Percentiles rank a stretch among this genome's conserved stretches.
Conservation (phyloP, 352 stramenopile species). For the Phytophthora pini region DNA sequence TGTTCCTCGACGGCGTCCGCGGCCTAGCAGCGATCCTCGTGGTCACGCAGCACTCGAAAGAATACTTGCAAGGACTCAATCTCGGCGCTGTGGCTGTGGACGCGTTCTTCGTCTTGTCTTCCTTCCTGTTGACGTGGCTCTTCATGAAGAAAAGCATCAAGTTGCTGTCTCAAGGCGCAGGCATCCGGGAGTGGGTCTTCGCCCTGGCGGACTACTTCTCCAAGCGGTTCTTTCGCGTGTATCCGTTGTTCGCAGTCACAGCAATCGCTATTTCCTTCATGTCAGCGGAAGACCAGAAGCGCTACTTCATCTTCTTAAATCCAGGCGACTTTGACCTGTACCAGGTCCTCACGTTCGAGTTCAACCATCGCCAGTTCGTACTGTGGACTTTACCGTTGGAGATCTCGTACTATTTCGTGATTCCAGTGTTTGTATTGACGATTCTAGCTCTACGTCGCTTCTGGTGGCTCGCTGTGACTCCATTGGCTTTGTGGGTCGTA, state of each 20-base stretch:
- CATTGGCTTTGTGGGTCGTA: conserved; percentile 37
- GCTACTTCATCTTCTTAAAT: conserved; percentile 40
- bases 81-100: conserved; percentile 46
- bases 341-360: conserved; percentile 50
- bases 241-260: conserved; percentile 53
- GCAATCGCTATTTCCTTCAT: conserved; percentile 38
- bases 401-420: conserved; percentile 56
- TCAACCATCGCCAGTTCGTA: conserved; percentile 46
- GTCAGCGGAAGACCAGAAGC: conserved; percentile 30
- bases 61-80: conserved; percentile 32
- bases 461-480: conserved; percentile 36
- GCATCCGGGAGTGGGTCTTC: conserved; percentile 20
- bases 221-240: conserved; percentile 65
- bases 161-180: conserved; percentile 34
- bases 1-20: conserved; percentile 48
- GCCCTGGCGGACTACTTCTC: conserved; percentile 49
- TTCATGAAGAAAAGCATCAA: conserved; percentile 47
- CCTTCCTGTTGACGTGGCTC: conserved; percentile 52
- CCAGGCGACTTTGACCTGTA: conserved; percentile 41
- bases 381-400: conserved; percentile 65
- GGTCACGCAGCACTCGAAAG: conserved; percentile 36
- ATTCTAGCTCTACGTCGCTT: conserved; percentile 29
- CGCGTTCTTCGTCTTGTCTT: conserved; percentile 54
- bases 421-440: conserved; percentile 45
- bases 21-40: conserved; percentile 50